These are phyloP conservation scores for Quillaja saponaria DNA, from an alignment of 306 rosid genomes.

Conservation along the genomic window DNA sequence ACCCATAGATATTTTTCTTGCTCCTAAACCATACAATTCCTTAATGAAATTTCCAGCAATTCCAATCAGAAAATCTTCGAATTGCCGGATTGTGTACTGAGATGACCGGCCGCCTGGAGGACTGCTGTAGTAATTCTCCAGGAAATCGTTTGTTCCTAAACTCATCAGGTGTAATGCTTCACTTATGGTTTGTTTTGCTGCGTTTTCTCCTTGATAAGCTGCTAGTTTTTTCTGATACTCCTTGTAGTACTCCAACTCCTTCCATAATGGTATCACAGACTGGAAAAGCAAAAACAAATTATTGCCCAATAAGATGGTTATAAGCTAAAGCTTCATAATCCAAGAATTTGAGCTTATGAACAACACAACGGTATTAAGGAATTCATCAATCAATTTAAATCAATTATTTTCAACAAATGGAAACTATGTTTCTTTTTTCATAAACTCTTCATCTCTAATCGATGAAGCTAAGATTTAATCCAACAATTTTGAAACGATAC, in stretches of 20 bases:
- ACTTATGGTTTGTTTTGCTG: constrained; percentile 45
- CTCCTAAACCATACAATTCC: constrained; percentile 65
- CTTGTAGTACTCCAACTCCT: constrained; percentile 71
- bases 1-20: constrained; percentile 79
- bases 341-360: no score
- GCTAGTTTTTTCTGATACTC: constrained; percentile 61
- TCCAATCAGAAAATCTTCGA: constrained; percentile 55
- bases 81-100: constrained; percentile 48
- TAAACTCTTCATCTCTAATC: no score
- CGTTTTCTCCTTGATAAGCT: constrained; percentile 50
- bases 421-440: no score
- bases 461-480: no score
- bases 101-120: constrained; percentile 48
- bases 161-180: constrained; percentile 67
- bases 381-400: no score
- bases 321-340: no score
- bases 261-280: constrained; percentile 88
- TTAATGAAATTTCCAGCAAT: constrained; percentile 65
- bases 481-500: no score
- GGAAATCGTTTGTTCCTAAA: constrained; percentile 86
- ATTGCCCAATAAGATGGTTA: no score
- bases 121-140: constrained; percentile 74
- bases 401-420: not conserved
- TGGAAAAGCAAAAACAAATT: constrained; percentile 32
- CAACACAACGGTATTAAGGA: no score